Evolutionary conservation across 176 grass and related monocot genomes (phyloP).

Genomic region (Saccharum spontaneum): DNA sequence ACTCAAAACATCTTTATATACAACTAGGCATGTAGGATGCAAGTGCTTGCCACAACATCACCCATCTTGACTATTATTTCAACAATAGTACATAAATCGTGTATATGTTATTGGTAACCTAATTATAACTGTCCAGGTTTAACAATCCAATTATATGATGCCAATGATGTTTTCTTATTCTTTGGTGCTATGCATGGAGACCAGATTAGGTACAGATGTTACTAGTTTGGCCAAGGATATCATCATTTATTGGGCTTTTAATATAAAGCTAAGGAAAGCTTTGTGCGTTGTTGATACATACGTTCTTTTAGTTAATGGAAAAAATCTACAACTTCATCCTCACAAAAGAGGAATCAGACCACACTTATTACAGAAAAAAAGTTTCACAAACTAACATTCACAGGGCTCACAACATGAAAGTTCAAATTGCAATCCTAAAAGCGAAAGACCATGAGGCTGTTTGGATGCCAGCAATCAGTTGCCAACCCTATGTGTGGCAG

Average conservation of each 20-base stretch:
- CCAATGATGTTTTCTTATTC: not conserved
- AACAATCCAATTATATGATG: not conserved
- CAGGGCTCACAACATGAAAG: not conserved
- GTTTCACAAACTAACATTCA: not conserved
- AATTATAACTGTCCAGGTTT: not conserved
- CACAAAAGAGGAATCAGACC: not conserved
- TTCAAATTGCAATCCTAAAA: not conserved
- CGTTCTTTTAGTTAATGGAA: not conserved
- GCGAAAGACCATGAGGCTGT: not conserved
- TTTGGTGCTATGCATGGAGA: conserved; percentile 44
- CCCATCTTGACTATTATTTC: conserved; percentile 20
- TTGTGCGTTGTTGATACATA: not conserved
- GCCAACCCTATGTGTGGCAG: no score
- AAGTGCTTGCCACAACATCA: conserved; percentile 46
- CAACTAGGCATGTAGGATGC: conserved; percentile 9
- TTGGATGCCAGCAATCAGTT: no score
- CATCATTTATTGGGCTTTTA: not conserved
- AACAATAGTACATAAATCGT: not conserved
- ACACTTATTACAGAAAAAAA: not conserved
- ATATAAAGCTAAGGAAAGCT: conserved; percentile 9
- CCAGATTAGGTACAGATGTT: conserved; percentile 28
- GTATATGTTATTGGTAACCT: not conserved
- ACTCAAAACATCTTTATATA: not conserved
- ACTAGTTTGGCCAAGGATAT: not conserved
- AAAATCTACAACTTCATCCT: not conserved